phyloP scores from a whole-genome alignment of 345 rosid species.

The rapeseed (Brassica napus) region DNA sequence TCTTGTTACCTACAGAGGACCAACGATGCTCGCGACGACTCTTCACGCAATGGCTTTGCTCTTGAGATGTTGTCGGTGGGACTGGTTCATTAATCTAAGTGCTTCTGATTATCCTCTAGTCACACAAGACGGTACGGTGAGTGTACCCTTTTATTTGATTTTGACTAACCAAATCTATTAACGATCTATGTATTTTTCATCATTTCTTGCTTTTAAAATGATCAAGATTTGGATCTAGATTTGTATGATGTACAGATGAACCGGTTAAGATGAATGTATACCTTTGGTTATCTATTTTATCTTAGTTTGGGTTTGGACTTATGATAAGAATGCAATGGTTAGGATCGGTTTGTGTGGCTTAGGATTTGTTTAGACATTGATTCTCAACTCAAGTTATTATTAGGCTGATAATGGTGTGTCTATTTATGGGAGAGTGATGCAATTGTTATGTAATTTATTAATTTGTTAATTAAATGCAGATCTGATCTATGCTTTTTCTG shows the following conservation, averaged over 20 bases:
- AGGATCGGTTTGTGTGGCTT: slow-evolving; percentile 7
- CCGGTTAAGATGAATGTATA: slow-evolving; percentile 10
- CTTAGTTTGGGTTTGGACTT: not conserved
- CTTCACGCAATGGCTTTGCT: slow-evolving; percentile 84
- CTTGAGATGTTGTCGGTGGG: slow-evolving; percentile 77
- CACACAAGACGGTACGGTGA: slow-evolving; percentile 99
- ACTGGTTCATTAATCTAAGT: slow-evolving; percentile 97
- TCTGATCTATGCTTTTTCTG: slow-evolving; percentile 85
- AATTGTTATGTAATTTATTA: not conserved
- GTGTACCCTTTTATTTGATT: slow-evolving; percentile 37
- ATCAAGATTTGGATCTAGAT: not conserved
- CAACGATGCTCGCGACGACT: slow-evolving; percentile 87
- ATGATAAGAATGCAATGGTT: slow-evolving; percentile 16
- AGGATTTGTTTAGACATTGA: slow-evolving; percentile 1
- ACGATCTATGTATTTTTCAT: not conserved
- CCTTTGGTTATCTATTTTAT: not conserved
- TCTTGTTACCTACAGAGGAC: slow-evolving; percentile 87
- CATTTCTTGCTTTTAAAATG: slow-evolving; percentile 1
- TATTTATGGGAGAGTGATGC: not conserved
- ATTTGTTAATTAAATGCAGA: slow-evolving; percentile 50
- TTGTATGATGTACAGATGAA: slow-evolving; percentile 1
- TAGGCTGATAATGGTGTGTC: not conserved
- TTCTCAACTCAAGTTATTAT: not conserved
- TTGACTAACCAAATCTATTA: not conserved
- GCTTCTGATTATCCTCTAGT: slow-evolving; percentile 91